These are phyloP conservation scores for Malassezia slooffiae DNA, from an alignment of 1,284 basidiomycete genomes.

Conservation along the genomic window DNA sequence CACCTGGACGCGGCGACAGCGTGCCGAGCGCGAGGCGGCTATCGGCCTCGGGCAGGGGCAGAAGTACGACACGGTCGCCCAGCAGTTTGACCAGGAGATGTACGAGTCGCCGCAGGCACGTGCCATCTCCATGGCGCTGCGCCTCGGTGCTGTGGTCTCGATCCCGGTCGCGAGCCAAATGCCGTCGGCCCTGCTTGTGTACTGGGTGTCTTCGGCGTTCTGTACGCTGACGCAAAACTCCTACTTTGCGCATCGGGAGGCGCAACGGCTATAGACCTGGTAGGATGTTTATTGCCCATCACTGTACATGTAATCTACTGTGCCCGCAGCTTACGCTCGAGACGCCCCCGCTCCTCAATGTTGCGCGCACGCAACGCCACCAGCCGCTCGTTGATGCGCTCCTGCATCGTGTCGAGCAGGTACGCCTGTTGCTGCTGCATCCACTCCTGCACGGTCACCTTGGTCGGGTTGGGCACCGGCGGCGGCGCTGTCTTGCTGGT, in stretches of 20 bases:
- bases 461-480: conserved; percentile 5
- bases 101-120: conserved; percentile 43
- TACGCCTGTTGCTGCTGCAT: conserved; percentile 10
- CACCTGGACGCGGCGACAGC: conserved; percentile 24
- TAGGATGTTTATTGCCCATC: background rate
- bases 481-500: conserved; percentile 1
- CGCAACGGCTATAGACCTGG: background rate
- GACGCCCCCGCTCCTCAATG: conserved; percentile 3
- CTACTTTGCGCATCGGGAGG: conserved; percentile 49
- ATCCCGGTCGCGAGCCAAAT: conserved; percentile 63
- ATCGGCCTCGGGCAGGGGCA: conserved; percentile 11
- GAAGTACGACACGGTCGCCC: conserved; percentile 3
- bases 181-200: conserved; percentile 62
- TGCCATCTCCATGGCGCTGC: conserved; percentile 56
- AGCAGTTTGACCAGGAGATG: background rate
- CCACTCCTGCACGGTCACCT: conserved; percentile 13
- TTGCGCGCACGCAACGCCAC: conserved; percentile 6
- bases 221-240: conserved; percentile 70
- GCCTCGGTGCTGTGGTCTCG: conserved; percentile 58
- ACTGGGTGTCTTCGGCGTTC: conserved; percentile 71
- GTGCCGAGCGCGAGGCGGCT: conserved; percentile 11
- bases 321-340: conserved; percentile 10
- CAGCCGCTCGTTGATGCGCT: conserved; percentile 9
- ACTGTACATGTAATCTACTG: conserved; percentile 1
- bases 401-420: conserved; percentile 12